Percentiles rank a stretch among this genome's conserved stretches.
Evolutionary conservation across 805 yeast genomes (phyloP).

Genomic region (Candida caryicola): DNA sequence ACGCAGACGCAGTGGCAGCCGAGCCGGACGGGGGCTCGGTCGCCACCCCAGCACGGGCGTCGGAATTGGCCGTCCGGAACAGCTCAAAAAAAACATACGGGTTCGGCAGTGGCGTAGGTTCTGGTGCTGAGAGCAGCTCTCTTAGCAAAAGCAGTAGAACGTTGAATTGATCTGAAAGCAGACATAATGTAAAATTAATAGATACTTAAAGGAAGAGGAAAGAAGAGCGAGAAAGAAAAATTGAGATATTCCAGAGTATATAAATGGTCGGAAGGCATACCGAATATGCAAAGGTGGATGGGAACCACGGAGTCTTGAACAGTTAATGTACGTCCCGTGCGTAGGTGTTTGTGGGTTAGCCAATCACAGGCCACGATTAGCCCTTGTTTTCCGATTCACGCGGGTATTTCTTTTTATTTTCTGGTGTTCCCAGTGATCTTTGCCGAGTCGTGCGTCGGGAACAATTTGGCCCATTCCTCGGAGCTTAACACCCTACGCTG

Average conservation of each 20-base stretch:
- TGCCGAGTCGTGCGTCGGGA: neutral
- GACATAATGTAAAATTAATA: conserved; percentile 22
- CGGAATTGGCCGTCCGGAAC: neutral
- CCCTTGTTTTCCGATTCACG: conserved; percentile 3
- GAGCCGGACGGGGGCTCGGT: too few species aligned
- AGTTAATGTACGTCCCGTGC: conserved; percentile 4
- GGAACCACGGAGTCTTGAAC: neutral
- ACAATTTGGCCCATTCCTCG: too few species aligned
- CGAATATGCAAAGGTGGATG: conserved; percentile 1
- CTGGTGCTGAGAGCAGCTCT: conserved; percentile 21
- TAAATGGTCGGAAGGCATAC: too few species aligned
- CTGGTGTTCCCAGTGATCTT: neutral
- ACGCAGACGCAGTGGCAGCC: neutral
- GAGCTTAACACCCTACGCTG: conserved; percentile 1
- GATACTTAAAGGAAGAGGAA: conserved; percentile 4
- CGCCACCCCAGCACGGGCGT: too few species aligned
- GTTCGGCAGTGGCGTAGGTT: conserved; percentile 38
- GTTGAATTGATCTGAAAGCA: conserved; percentile 36
- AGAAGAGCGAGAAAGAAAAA: conserved; percentile 11
- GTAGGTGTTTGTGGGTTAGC: conserved; percentile 3
- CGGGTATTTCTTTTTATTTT: conserved; percentile 5
- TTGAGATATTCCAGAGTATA: conserved; percentile 14
- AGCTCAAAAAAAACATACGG: conserved; percentile 17
- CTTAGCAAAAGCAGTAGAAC: conserved; percentile 30
- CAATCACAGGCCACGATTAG: conserved; percentile 4